A percentile compares a stretch with the other conserved stretches of the same genome.
These are phyloP conservation scores for Dothistroma pini DNA, from an alignment of 2,329 filamentous ascomycete species.

Conservation along the genomic window DNA sequence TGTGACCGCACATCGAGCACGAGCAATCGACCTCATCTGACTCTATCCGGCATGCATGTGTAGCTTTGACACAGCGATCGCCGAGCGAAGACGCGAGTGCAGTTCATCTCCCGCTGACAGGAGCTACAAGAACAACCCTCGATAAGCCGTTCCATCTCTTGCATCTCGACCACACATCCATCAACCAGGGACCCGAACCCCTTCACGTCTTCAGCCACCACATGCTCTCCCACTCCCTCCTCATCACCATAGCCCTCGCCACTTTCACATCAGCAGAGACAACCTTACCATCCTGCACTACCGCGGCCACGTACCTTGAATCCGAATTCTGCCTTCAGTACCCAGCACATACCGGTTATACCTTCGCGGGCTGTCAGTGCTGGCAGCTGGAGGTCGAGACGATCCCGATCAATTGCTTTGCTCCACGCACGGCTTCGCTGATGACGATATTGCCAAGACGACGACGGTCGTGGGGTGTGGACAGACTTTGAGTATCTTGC, in stretches of 20 bases:
- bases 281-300: slow-evolving; percentile 5
- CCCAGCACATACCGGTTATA: slow-evolving; percentile 3
- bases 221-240: background rate
- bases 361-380: slow-evolving; percentile 1
- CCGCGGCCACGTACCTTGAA: slow-evolving; percentile 1
- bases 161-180: background rate
- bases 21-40: background rate
- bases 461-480: slow-evolving; percentile 10
- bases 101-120: background rate
- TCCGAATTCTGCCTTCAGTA: slow-evolving; percentile 11
- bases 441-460: slow-evolving; percentile 3
- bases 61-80: background rate
- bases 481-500: slow-evolving; percentile 28
- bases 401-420: slow-evolving; percentile 10
- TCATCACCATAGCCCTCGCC: background rate
- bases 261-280: background rate
- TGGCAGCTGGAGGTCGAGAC: slow-evolving; percentile 6
- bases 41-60: background rate
- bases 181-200: too few species aligned
- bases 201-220: too few species aligned
- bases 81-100: background rate
- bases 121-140: background rate
- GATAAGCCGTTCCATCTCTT: too few species aligned
- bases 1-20: background rate
- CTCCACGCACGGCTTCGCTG: slow-evolving; percentile 5